Conservation (phyloP, 176 grass and related monocot genomes). For the Carex kokanica region DNA sequence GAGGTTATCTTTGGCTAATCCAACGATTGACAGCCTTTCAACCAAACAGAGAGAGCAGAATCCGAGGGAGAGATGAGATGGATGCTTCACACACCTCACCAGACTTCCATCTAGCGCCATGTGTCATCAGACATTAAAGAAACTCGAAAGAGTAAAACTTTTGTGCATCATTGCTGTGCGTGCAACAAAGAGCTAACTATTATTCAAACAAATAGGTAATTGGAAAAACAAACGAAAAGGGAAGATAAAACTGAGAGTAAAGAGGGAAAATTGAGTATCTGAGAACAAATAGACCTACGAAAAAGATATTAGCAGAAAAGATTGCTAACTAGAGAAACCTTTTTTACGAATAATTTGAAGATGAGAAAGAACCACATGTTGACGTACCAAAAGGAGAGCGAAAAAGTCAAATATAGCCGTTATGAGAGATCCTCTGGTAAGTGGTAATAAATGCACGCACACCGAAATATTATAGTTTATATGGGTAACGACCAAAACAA, state of each 20-base stretch:
- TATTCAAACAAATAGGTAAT: background rate
- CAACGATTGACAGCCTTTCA: constrained; percentile 22
- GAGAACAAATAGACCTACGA: background rate
- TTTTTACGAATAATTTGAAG: background rate
- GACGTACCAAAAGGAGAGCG: background rate
- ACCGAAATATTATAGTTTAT: background rate
- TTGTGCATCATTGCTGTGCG: background rate
- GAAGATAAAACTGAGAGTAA: background rate
- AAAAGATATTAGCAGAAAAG: background rate
- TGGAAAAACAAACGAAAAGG: background rate
- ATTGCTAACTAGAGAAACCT: background rate
- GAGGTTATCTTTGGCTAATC: constrained; percentile 18
- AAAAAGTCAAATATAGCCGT: constrained; percentile 34
- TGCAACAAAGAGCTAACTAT: background rate
- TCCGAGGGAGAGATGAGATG: constrained; percentile 16
- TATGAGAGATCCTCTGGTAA: background rate
- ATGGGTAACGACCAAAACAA: background rate
- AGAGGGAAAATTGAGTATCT: background rate
- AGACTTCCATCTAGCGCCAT: constrained; percentile 25
- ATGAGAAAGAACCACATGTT: background rate
- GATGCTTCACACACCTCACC: constrained; percentile 32
- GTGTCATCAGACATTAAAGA: background rate
- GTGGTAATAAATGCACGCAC: constrained; percentile 10
- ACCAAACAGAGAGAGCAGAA: constrained; percentile 26
- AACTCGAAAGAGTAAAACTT: background rate